Conservation (phyloP, 176 grass and related monocot species). For the Triticum timopheevii region DNA sequence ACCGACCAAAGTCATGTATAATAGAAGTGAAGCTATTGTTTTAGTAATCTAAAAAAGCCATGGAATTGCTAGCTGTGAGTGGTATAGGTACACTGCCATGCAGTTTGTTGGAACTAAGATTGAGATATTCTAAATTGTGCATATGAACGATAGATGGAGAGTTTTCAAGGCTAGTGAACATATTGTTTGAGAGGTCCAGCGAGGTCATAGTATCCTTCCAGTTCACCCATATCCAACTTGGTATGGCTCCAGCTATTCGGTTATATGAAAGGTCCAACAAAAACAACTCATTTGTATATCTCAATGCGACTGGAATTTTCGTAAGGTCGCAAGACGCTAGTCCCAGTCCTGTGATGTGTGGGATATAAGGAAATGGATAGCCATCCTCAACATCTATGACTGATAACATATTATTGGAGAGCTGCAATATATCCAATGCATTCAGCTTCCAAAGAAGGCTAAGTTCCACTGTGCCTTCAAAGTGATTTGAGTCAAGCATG, state of each 20-base stretch:
- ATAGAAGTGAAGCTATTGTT: constrained; percentile 9
- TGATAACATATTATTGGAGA: too few species aligned
- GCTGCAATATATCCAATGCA: fast-evolving
- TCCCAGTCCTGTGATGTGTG: background rate
- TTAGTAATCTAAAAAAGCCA: background rate
- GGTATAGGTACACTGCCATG: background rate
- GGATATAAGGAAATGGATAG: too few species aligned
- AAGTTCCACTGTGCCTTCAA: constrained; percentile 29
- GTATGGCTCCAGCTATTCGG: constrained; percentile 21
- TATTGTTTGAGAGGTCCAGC: background rate
- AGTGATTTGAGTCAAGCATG: constrained; percentile 11
- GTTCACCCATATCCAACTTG: constrained; percentile 20
- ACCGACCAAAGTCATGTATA: background rate
- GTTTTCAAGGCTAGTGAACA: background rate
- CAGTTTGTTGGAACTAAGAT: constrained; percentile 19
- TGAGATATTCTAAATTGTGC: background rate
- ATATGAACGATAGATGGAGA: background rate
- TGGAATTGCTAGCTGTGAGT: background rate
- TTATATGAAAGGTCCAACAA: constrained; percentile 7
- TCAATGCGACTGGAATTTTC: background rate
- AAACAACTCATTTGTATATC: background rate
- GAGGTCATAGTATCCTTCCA: background rate
- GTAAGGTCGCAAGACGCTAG: background rate
- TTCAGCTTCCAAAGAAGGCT: background rate
- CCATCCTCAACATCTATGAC: too few species aligned